Evolutionary conservation across 805 yeast genomes (phyloP).

Genomic region (Saccharomycopsis selenospora): DNA sequence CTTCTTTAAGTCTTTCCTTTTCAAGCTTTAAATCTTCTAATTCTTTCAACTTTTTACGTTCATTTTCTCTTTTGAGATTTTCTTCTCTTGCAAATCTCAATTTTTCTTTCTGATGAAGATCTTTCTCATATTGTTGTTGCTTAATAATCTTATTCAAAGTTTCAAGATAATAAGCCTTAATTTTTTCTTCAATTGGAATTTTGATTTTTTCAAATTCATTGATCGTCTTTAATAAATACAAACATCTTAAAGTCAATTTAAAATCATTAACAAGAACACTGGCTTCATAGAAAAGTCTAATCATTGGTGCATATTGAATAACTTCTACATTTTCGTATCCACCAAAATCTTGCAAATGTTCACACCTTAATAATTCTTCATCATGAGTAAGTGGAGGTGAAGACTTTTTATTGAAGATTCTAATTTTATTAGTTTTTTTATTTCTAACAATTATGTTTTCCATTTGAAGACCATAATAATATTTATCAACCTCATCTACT

Average conservation of each 20-base stretch:
- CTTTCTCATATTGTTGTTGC: conserved; percentile 8
- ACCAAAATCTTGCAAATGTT: conserved; percentile 12
- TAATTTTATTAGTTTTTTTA: conserved; percentile 23
- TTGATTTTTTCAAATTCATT: conserved; percentile 31
- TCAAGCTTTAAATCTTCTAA: not conserved
- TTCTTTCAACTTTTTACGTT: not conserved
- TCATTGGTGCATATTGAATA: conserved; percentile 42
- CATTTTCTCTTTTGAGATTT: not conserved
- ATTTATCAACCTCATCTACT: conserved; percentile 14
- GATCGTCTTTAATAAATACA: conserved; percentile 48
- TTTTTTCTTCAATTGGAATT: conserved; percentile 18
- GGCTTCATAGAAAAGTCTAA: conserved; percentile 55
- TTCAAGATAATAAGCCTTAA: conserved; percentile 10
- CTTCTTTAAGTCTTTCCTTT: not conserved
- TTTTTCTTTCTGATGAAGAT: not conserved
- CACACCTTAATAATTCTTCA: conserved; percentile 9
- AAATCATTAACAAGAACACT: conserved; percentile 57
- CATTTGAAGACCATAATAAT: conserved; percentile 24
- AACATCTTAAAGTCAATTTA: conserved; percentile 51
- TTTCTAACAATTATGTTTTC: conserved; percentile 24
- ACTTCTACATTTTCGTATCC: conserved; percentile 52
- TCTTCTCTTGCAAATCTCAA: not conserved
- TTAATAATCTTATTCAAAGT: not conserved
- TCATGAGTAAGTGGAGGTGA: not conserved
- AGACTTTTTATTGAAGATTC: not conserved